Evolutionary conservation across 768 basidiomycete species (phyloP), one percentile per base, ranked within the genome.

Genomic region (Dioszegia aurantiaca): DNA sequence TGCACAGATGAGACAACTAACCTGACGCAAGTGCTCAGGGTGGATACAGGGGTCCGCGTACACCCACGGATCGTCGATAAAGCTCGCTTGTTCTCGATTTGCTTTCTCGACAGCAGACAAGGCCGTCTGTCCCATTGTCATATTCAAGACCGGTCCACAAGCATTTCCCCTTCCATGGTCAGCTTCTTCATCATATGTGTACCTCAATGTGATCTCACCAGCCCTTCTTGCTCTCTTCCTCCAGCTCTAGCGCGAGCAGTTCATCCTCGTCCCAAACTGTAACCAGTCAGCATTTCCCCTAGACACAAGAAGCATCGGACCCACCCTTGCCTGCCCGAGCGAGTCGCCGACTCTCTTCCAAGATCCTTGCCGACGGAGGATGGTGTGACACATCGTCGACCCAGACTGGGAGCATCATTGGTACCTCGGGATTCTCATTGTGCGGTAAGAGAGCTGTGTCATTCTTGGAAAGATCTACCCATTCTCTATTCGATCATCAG

Each of bases 31-130:
- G 26, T 54, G 59, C 24, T 60, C 53, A 2, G 52, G 59, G 27
- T 60, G 59, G 19, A 23, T 19, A n/a, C 59, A 60, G 2, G 39
- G 43, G 27, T 60, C 59, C 27, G 48, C 48, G n/a, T 53, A 60
- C 2, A n/a, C 39, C 52, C 33, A 23, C 17, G 52, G 52, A 14
- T 60, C 53, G 16, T 28, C 39, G 23, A 60, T 30, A 31, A 55
- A 60, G 43, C 54, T 55, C 10, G 51, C 9, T 19, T 26, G 24
- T 17, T 39, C 8, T 12, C 3, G 37, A 19, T 53, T 23, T 14
- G 11, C 27, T n/a, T 23, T 19, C 37, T 53, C 8, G 3, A 16
- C 23, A 3, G 37, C 24, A 9, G 23, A 23, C 1, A 53, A 12
- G 2, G 37, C 36, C 6, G 27, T 24, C 40, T 39, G 19, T 17